Conservation (phyloP, 1,284 basidiomycete species). For the Boletellus sp. region DNA sequence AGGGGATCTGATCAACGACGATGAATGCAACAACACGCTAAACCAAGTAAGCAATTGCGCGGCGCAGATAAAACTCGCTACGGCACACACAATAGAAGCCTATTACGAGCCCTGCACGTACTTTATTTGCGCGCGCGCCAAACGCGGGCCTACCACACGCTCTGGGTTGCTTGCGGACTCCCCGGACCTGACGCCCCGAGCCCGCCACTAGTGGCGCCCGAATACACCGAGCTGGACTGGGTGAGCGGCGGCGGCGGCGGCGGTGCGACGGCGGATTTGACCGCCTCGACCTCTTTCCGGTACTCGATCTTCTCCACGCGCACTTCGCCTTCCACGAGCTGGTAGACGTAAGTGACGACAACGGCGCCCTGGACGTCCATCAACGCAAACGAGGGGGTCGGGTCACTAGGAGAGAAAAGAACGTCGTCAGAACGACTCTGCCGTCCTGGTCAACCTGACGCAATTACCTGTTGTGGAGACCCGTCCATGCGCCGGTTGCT, state of each 20-base stretch:
- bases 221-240: conserved; percentile 25
- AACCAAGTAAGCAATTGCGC: not conserved
- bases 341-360: conserved; percentile 94
- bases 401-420: conserved; percentile 40
- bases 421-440: not conserved
- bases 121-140: not conserved
- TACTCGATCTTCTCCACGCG: conserved; percentile 84
- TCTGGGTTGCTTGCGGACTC: conserved; percentile 26
- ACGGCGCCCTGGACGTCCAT: conserved; percentile 95
- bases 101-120: not conserved
- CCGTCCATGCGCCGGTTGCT: conserved; percentile 92
- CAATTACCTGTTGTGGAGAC: conserved; percentile 67
- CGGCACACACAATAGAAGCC: no score
- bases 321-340: conserved; percentile 90
- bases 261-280: conserved; percentile 23
- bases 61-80: no score
- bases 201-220: conserved; percentile 18
- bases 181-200: conserved; percentile 21
- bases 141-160: conserved; percentile 24
- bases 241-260: conserved; percentile 16
- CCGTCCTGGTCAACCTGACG: not conserved
- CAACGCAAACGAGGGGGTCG: conserved; percentile 82
- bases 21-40: not conserved
- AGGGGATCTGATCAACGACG: not conserved
- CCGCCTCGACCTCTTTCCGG: conserved; percentile 60